Base-by-base conservation (phyloP, 2,329 filamentous ascomycete species). In the Colletotrichum neosansevieriae region DNA sequence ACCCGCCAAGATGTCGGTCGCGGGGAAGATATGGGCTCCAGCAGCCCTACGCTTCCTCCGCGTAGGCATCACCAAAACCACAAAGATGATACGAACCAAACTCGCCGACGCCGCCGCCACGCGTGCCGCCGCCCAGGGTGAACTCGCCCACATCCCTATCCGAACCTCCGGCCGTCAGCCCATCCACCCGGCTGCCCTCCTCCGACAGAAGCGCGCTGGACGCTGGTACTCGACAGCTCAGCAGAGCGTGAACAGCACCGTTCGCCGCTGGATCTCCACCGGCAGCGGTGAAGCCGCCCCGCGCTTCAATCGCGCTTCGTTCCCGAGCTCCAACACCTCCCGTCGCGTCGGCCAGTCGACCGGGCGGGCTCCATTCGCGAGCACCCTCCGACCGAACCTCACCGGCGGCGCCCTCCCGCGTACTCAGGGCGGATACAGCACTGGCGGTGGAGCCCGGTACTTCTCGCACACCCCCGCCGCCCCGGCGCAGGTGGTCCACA, bases 401-500 rank as follows among this genome's bases (percentile, higher is more conserved):
- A 98, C 94, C 0, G 95, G 94, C 54, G 94, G 95, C 47, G 90
- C 93, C 24, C 82, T 98, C 50, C 91, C 93, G 38, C 89, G 95
- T 64, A 93, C 93, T 44, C 93, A 94, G 7, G 94, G 95, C 72
- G 96, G 96, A n/a, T 99, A 99, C 77, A 86, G 86, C 71, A 82
- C 93, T 44, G 81, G 86, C 63, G 93, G 93, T 34, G 89, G 92
- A 72, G 92, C 90, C 24, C 88, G 95, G 72, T 95, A 95, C 83
- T 98, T 98, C 81, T 97, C 94, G 1, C 94, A 98, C 80, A 88
- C 90, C 1, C 94, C 95, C 1, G 91, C 93, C 10, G 89, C 91
- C 7, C 94, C 94, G 44, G 94, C 94, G 1, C 93, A 98, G 78
- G 94, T 98, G 53, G 88, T 98, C 58, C 92, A 96, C 79, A 97